A percentile compares a stretch with the other conserved stretches of the same genome.
These are phyloP conservation scores for Corynespora cassiicola DNA, from an alignment of 2,329 filamentous ascomycete species.

Conservation along the genomic window DNA sequence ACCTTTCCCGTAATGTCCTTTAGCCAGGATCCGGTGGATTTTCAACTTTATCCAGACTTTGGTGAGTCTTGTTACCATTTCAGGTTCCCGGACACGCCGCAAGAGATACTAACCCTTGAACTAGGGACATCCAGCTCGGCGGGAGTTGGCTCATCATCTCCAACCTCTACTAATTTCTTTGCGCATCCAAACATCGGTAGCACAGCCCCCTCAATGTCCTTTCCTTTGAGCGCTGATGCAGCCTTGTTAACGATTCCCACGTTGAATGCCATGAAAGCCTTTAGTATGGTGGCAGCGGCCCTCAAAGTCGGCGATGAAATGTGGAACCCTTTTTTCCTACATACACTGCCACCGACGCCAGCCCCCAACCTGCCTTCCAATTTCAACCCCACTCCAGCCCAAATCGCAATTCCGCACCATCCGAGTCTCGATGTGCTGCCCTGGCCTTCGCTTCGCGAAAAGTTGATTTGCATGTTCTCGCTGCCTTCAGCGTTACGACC, in stretches of 20 bases:
- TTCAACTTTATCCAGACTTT: conserved; percentile 19
- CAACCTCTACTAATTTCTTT: too few relatives aligned
- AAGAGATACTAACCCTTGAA: too few relatives aligned
- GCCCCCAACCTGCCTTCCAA: conserved; percentile 29
- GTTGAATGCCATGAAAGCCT: conserved; percentile 37
- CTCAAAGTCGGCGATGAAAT: conserved; percentile 19
- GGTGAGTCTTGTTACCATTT: too few relatives aligned
- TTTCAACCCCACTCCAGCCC: conserved; percentile 59
- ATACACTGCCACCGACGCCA: conserved; percentile 18
- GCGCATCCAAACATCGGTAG: too few relatives aligned
- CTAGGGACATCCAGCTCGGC: too few relatives aligned
- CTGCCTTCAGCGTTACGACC: conserved; percentile 59
- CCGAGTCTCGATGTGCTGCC: conserved; percentile 65
- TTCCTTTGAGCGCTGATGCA: conserved; percentile 21
- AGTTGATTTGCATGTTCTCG: conserved; percentile 57
- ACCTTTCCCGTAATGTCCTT: conserved; percentile 15
- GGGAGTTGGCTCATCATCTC: too few relatives aligned
- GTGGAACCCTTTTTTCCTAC: conserved; percentile 25
- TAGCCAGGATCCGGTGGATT: conserved; percentile 17
- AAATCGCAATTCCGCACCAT: conserved; percentile 61
- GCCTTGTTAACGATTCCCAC: conserved; percentile 45
- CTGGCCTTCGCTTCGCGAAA: conserved; percentile 57
- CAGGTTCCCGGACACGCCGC: too few relatives aligned
- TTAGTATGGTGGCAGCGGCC: conserved; percentile 18
- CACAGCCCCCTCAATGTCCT: neutral